These are phyloP conservation scores for Funneliformis caledonium DNA, from an alignment of 371 early-diverging fungal species.

Conservation along the genomic window DNA sequence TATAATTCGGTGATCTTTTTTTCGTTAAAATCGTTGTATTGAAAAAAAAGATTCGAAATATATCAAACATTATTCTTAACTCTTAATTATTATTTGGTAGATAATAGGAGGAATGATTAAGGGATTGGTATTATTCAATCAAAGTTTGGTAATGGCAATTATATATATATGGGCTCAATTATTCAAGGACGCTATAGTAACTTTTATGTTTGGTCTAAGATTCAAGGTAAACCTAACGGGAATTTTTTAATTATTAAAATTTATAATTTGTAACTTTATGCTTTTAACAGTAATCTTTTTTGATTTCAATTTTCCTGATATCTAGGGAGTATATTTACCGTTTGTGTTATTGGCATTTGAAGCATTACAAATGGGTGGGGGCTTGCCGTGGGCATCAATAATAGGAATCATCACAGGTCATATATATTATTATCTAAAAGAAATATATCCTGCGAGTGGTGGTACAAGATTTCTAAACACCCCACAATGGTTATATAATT, in stretches of 20 bases:
- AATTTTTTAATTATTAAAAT: background rate
- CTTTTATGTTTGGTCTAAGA: conserved; percentile 82
- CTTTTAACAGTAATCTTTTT: conserved; percentile 62
- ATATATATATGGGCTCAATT: conserved; percentile 81
- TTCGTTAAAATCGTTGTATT: background rate
- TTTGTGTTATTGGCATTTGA: conserved; percentile 68
- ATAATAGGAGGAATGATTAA: conserved; percentile 11
- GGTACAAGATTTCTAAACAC: conserved; percentile 61
- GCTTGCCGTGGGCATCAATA: conserved; percentile 49
- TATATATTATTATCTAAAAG: conserved; percentile 59
- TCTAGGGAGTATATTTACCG: conserved; percentile 73
- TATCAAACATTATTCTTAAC: background rate
- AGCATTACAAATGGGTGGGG: conserved; percentile 45
- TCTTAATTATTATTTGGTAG: conserved; percentile 8
- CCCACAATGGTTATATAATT: conserved; percentile 54
- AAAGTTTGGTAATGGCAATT: conserved; percentile 61
- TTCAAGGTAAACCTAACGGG: conserved; percentile 68
- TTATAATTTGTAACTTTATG: background rate
- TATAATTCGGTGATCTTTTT: conserved; percentile 10
- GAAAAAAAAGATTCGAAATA: background rate
- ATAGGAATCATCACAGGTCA: conserved; percentile 61
- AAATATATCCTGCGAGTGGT: conserved; percentile 60
- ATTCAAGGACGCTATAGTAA: conserved; percentile 65
- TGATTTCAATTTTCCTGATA: conserved; percentile 47
- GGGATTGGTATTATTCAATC: conserved; percentile 37